Conservation (phyloP, 257 asterid species). For the Solanum dulcamara region DNA sequence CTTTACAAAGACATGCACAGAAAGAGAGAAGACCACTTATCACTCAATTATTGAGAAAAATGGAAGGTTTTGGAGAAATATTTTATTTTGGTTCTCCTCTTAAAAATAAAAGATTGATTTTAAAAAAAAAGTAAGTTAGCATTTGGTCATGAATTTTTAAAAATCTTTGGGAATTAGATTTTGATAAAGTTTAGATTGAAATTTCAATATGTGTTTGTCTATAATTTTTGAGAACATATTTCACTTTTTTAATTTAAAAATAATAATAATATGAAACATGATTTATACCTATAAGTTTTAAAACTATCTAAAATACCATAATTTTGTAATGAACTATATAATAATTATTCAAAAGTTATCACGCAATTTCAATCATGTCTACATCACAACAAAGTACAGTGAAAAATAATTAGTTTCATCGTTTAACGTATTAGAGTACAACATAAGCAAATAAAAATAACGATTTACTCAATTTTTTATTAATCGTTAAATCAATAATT, state of each 20-base stretch:
- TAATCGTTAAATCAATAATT: not conserved
- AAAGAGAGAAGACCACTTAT: not conserved
- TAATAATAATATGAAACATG: not conserved
- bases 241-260: too few relatives aligned
- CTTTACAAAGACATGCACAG: not conserved
- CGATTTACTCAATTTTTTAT: not conserved
- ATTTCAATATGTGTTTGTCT: not conserved
- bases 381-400: not conserved
- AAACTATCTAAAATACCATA: not conserved
- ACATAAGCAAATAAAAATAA: not conserved
- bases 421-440: too few relatives aligned
- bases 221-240: too few relatives aligned
- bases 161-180: too few relatives aligned
- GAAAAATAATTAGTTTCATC: too few relatives aligned
- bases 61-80: too few relatives aligned
- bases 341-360: not conserved
- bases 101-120: too few relatives aligned
- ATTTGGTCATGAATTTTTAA: too few relatives aligned
- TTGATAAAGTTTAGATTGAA: not conserved
- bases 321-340: not conserved
- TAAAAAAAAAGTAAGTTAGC: too few relatives aligned
- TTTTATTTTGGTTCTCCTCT: too few relatives aligned
- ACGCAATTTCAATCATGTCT: not conserved
- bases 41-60: not conserved
- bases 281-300: not conserved